Evolutionary conservation across 2,329 filamentous ascomycete genomes (phyloP).

Genomic region (Teratosphaeria gauchensis): DNA sequence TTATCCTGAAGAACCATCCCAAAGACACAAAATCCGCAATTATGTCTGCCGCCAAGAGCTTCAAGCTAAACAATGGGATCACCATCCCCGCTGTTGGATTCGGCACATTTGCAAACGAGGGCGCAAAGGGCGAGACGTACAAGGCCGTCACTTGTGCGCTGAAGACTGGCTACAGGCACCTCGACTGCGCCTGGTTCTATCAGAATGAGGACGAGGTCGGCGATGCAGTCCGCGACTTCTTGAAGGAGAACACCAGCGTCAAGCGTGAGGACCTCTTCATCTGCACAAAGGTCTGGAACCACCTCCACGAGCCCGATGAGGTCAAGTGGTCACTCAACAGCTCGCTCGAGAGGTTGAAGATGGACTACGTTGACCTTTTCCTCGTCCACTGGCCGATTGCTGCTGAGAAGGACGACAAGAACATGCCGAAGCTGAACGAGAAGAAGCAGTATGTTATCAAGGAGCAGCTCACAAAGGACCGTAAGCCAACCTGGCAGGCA

Average conservation of each 20-base stretch:
- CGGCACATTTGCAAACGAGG: conserved; percentile 59
- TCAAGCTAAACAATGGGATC: conserved; percentile 49
- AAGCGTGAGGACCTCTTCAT: conserved; percentile 44
- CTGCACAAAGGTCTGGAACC: conserved; percentile 45
- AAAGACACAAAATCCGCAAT: conserved; percentile 7
- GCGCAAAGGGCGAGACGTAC: conserved; percentile 49
- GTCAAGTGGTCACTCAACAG: conserved; percentile 27
- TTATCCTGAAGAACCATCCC: neutral
- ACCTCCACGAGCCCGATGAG: conserved; percentile 35
- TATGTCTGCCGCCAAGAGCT: conserved; percentile 49
- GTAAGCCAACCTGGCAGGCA: conserved; percentile 51
- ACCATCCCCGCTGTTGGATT: conserved; percentile 55
- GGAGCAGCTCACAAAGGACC: conserved; percentile 56
- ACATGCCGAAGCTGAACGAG: conserved; percentile 39
- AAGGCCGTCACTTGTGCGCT: conserved; percentile 42
- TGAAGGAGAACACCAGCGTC: conserved; percentile 37
- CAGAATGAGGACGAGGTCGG: conserved; percentile 46
- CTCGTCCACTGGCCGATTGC: conserved; percentile 38
- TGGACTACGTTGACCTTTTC: conserved; percentile 28
- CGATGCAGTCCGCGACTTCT: conserved; percentile 45
- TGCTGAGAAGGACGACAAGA: conserved; percentile 41
- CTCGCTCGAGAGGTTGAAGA: conserved; percentile 24
- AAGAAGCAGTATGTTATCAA: conserved; percentile 54
- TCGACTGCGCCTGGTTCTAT: conserved; percentile 49
- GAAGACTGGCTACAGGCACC: conserved; percentile 43